These are phyloP conservation scores for Albizia julibrissin DNA, from an alignment of 306 rosid genomes.

Conservation along the genomic window DNA sequence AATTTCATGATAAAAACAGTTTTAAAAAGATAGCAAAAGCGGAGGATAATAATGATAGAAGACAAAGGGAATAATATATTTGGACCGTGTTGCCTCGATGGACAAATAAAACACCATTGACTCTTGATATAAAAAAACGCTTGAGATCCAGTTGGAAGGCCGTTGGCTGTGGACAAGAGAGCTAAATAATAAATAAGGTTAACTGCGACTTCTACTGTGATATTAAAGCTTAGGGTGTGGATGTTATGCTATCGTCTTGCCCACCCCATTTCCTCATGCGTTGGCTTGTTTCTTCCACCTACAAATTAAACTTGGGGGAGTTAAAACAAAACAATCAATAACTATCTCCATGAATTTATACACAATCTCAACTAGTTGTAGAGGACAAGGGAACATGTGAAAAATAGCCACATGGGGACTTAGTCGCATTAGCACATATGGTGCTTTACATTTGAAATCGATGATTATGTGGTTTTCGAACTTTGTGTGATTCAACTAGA, in stretches of 20 bases:
- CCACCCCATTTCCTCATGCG: slow-evolving; percentile 50
- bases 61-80: background rate
- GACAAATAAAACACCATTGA: background rate
- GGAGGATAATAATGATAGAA: background rate
- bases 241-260: slow-evolving; percentile 23
- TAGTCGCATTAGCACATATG: background rate
- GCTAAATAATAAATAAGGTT: background rate
- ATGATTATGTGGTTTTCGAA: background rate
- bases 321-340: background rate
- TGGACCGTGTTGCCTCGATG: background rate
- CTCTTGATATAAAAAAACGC: background rate
- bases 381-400: background rate
- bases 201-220: background rate
- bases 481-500: background rate
- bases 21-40: background rate
- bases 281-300: slow-evolving; percentile 43
- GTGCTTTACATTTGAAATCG: background rate
- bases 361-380: background rate
- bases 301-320: background rate
- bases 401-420: background rate
- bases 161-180: background rate
- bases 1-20: too few relatives aligned
- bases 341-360: background rate
- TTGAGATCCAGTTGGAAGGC: background rate
- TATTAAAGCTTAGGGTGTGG: background rate